Evolutionary conservation across 2,329 filamentous ascomycete species (phyloP).

Genomic region (Fusarium sp.): DNA sequence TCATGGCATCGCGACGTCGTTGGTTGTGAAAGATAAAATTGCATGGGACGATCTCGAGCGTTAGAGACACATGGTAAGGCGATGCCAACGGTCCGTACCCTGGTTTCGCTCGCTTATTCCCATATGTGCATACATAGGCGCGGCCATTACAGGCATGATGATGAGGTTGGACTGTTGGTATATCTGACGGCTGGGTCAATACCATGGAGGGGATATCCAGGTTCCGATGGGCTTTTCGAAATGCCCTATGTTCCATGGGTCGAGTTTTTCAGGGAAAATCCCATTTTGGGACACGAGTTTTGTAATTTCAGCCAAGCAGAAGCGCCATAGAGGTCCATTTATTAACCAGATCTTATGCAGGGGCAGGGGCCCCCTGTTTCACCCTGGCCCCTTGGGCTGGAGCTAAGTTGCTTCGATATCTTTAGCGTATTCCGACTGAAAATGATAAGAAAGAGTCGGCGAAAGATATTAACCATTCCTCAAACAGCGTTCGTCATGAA

Average conservation of each 20-base stretch:
- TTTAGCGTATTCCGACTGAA: conserved; percentile 1
- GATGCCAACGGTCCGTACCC: conserved; percentile 6
- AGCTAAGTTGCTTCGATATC: conserved; percentile 21
- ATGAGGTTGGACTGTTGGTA: conserved; percentile 27
- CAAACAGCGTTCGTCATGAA: too few relatives aligned
- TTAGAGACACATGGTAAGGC: conserved; percentile 8
- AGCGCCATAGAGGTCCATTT: conserved; percentile 26
- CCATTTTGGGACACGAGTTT: conserved; percentile 56
- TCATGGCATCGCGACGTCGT: conserved; percentile 12
- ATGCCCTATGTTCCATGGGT: conserved; percentile 31
- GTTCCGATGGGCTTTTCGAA: conserved; percentile 36
- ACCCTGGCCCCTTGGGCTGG: conserved; percentile 2
- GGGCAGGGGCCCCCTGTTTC: conserved; percentile 33
- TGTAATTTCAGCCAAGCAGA: conserved; percentile 46
- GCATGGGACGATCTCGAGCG: neutral
- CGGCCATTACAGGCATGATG: conserved; percentile 4
- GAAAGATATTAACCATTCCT: too few relatives aligned
- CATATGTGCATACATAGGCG: conserved; percentile 1
- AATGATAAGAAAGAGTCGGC: neutral
- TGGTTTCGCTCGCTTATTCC: conserved; percentile 13
- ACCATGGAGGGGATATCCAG: conserved; percentile 25
- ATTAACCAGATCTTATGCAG: conserved; percentile 46
- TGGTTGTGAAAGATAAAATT: neutral
- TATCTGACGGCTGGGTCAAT: conserved; percentile 16
- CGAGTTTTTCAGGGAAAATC: conserved; percentile 33